Evolutionary conservation across 257 asterid genomes (phyloP), one percentile per base, ranked within the genome.

Genomic region (Solanum neorickii): DNA sequence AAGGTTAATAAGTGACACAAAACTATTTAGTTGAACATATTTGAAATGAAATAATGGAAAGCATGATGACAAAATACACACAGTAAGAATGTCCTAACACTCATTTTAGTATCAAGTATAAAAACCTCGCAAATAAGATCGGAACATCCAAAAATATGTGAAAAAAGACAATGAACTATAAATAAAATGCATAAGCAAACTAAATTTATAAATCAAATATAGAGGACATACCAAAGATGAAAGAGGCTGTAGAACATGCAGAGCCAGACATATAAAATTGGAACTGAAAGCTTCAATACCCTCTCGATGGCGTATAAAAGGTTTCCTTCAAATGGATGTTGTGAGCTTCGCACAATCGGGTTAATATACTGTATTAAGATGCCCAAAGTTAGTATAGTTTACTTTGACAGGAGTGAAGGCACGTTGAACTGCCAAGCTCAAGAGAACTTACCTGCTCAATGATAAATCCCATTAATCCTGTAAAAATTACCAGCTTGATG

Each of bases 201-300:
- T 15, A 47, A 27, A 46, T 9, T 27, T 39, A 68, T 70, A 11
- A 39, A 82, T 56, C 77, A 84, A 89, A 75, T 84, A 86, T 89
- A 90, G 90, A 66, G 78, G 87, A 83, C 96, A 41, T 93, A 97
- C 99, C 99, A 97, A 82, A 97, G 97, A 91, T 97, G 99, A 90
- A 96, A 97, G 89, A 95, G 90, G 90, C 99, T 93, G 89, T 97
- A 97, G 90, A 97, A 96, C 99, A 95, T 95, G 96, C 99, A 97
- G 90, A 97, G 98, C 99, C 99, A 97, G 89, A 97, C 98, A 39
- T 97, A 97, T 93, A 97, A 91, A 89, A 92, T 97, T 82, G 99
- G 99, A 88, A 97, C 94, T 23, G 99, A 97, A 85, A 97, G 99
- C 96, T 95, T 97, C 95, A 97, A 91, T 89, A 97, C 93, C 94